A percentile compares a stretch with the other conserved stretches of the same genome.
These are phyloP conservation scores for Mycena haematopus DNA, from an alignment of 768 basidiomycete genomes.

Conservation along the genomic window DNA sequence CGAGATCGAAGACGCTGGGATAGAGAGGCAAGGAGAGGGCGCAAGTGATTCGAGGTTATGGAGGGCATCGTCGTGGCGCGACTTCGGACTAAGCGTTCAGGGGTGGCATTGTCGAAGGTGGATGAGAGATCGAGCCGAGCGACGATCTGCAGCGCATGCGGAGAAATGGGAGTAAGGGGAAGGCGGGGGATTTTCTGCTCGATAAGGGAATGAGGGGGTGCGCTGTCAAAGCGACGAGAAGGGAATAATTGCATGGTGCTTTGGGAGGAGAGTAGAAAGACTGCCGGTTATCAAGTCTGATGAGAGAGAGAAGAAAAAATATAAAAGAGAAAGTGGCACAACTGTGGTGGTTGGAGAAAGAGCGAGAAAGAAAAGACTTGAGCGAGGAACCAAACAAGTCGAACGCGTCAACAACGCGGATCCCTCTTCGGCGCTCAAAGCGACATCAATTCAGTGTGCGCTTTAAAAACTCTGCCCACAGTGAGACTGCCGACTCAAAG, in stretches of 20 bases:
- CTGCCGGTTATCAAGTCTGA: not conserved
- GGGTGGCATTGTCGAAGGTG: no score
- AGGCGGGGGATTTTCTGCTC: no score
- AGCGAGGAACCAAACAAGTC: constrained; percentile 16
- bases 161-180: no score
- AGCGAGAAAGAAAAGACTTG: not conserved
- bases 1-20: no score
- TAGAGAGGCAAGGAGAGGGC: not conserved
- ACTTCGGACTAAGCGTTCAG: not conserved
- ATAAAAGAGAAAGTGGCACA: constrained; percentile 5
- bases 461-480: not conserved
- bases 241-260: no score
- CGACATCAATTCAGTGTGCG: not conserved
- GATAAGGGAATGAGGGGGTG: not conserved
- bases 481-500: not conserved
- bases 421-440: constrained; percentile 8
- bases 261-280: not conserved
- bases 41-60: not conserved
- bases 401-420: constrained; percentile 18
- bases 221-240: constrained; percentile 10
- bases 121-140: no score
- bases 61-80: not conserved
- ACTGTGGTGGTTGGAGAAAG: constrained; percentile 8
- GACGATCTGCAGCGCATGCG: no score
- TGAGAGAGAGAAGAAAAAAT: not conserved